Conservation (phyloP, 1,284 basidiomycete species). For the Ustilago lituana region DNA sequence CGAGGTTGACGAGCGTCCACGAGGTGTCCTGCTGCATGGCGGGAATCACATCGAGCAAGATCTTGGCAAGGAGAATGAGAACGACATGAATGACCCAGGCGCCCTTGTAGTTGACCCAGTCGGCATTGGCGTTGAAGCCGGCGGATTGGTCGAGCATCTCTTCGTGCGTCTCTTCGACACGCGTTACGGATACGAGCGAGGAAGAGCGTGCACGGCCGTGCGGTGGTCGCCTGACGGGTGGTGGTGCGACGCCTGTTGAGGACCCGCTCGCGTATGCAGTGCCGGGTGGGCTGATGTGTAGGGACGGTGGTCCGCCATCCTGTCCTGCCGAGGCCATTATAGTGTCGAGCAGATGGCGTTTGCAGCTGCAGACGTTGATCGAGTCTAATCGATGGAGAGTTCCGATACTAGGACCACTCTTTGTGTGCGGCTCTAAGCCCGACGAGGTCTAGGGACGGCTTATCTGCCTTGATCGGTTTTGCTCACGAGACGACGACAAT, state of each 20-base stretch:
- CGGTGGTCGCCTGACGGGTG: slow-evolving; percentile 31
- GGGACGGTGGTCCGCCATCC: slow-evolving; percentile 22
- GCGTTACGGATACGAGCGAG: slow-evolving; percentile 68
- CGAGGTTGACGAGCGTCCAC: slow-evolving; percentile 93
- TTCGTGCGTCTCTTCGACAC: slow-evolving; percentile 69
- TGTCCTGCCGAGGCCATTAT: slow-evolving; percentile 6
- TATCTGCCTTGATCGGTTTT: no score
- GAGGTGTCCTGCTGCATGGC: slow-evolving; percentile 92
- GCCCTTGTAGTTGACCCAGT: slow-evolving; percentile 97
- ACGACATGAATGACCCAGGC: slow-evolving; percentile 98
- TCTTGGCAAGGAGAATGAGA: slow-evolving; percentile 87
- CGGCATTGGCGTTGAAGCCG: slow-evolving; percentile 83
- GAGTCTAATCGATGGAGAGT: no score
- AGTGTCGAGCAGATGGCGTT: no score
- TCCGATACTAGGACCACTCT: no score
- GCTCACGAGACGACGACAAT: no score
- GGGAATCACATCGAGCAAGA: slow-evolving; percentile 91
- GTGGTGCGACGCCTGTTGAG: slow-evolving; percentile 27
- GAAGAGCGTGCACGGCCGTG: slow-evolving; percentile 39
- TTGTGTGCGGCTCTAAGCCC: no score
- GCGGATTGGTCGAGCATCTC: slow-evolving; percentile 68
- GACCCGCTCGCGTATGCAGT: slow-evolving; percentile 16
- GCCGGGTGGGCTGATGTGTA: slow-evolving; percentile 42
- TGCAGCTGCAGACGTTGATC: no score
- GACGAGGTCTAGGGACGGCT: no score